phyloP scores from a whole-genome alignment of 768 basidiomycete genomes.

The Amanita inopinata region DNA sequence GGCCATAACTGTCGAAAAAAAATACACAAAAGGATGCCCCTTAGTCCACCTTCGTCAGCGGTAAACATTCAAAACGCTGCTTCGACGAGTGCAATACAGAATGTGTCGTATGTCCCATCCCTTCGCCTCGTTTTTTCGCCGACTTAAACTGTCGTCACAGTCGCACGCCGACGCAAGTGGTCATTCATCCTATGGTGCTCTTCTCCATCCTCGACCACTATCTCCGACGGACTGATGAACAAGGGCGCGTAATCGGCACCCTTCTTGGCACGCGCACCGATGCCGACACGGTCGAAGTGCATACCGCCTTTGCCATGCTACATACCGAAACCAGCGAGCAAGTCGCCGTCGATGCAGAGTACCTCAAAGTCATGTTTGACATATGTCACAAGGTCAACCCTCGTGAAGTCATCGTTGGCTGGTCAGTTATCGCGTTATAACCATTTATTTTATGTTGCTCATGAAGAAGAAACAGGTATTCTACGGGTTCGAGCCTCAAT shows the following conservation, averaged over 20 bases:
- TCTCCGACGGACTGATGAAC: slow-evolving; percentile 71
- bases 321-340: slow-evolving; percentile 90
- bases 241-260: slow-evolving; percentile 91
- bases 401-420: slow-evolving; percentile 89
- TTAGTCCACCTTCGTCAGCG: slow-evolving; percentile 40
- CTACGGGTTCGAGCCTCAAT: slow-evolving; percentile 84
- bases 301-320: slow-evolving; percentile 82
- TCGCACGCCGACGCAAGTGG: slow-evolving; percentile 62
- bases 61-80: slow-evolving; percentile 34
- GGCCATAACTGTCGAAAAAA: too few species aligned
- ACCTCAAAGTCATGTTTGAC: slow-evolving; percentile 89
- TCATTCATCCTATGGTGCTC: slow-evolving; percentile 85
- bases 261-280: slow-evolving; percentile 76
- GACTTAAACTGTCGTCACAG: slow-evolving; percentile 26
- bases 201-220: slow-evolving; percentile 97
- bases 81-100: slow-evolving; percentile 21
- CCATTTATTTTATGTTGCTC: slow-evolving; percentile 5
- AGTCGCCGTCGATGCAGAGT: slow-evolving; percentile 94
- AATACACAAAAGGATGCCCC: slow-evolving; percentile 30
- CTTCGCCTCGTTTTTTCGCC: slow-evolving; percentile 2
- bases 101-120: slow-evolving; percentile 26
- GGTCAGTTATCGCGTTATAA: slow-evolving; percentile 50
- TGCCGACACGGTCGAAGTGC: slow-evolving; percentile 57
- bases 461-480: slow-evolving; percentile 54
- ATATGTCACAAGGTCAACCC: slow-evolving; percentile 77